Evolutionary conservation across 139 green algal genomes (phyloP).

Genomic region (Yamagishiella unicocca): DNA sequence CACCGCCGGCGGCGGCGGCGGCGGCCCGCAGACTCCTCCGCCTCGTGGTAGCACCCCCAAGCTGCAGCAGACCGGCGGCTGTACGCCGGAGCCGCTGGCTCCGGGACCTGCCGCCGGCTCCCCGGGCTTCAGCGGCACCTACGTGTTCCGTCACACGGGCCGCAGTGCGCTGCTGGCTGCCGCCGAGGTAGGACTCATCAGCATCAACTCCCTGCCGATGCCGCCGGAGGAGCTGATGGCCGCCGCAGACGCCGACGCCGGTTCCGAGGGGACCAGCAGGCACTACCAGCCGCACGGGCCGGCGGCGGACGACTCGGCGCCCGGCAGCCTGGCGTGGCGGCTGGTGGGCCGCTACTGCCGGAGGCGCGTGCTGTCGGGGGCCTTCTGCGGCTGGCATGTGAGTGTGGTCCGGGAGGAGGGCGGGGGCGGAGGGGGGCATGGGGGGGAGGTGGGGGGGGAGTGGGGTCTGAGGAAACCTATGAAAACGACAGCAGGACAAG

Average conservation of each 20-base stretch:
- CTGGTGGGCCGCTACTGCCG: background rate
- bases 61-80: background rate
- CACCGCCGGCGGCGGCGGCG: background rate
- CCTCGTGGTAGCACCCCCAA: background rate
- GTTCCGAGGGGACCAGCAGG: background rate
- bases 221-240: background rate
- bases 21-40: background rate
- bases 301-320: background rate
- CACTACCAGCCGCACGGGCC: too few species aligned
- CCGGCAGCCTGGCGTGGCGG: constrained; percentile 9
- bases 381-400: constrained; percentile 1
- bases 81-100: background rate
- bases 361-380: background rate
- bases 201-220: background rate
- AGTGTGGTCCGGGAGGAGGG: background rate
- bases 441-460: too few species aligned
- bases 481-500: background rate
- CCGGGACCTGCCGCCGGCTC: background rate
- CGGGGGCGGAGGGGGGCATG: background rate
- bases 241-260: background rate
- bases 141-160: constrained; percentile 21
- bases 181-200: background rate
- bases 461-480: background rate
- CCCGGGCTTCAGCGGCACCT: background rate
- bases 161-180: constrained; percentile 13